phyloP scores from a whole-genome alignment of 1,284 basidiomycete species.

The Fomitiporia mediterranea region DNA sequence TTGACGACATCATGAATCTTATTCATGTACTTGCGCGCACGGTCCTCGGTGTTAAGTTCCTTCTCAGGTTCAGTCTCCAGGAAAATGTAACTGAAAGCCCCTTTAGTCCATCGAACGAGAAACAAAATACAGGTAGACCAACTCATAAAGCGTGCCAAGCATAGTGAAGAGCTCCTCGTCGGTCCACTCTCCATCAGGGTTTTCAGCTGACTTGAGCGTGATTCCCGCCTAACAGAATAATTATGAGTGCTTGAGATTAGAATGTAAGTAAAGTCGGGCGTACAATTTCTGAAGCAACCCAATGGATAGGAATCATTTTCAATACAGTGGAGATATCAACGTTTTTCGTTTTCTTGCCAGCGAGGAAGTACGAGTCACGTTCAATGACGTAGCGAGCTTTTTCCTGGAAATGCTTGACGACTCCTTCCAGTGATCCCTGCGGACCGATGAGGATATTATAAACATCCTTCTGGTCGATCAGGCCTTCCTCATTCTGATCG shows the following conservation, averaged over 20 bases:
- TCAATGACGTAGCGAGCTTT: conserved; percentile 55
- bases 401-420: conserved; percentile 56
- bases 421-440: conserved; percentile 38
- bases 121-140: conserved; percentile 26
- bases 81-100: conserved; percentile 59
- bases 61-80: conserved; percentile 60
- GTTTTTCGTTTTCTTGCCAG: conserved; percentile 44
- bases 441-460: conserved; percentile 42
- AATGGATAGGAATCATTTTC: conserved; percentile 59
- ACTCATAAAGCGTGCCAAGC: conserved; percentile 67
- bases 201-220: conserved; percentile 55
- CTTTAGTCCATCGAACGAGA: neutral
- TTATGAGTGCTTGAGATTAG: neutral
- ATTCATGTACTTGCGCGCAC: conserved; percentile 46
- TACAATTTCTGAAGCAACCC: conserved; percentile 66
- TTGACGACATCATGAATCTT: conserved; percentile 57
- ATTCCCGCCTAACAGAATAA: conserved; percentile 55
- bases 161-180: conserved; percentile 57
- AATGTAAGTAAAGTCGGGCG: conserved; percentile 25
- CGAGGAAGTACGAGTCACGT: conserved; percentile 46
- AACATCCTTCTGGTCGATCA: conserved; percentile 46
- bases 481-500: conserved; percentile 33
- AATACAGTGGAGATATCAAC: conserved; percentile 72
- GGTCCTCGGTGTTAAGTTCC: conserved; percentile 48
- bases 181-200: conserved; percentile 54